phyloP scores from a whole-genome alignment of 1,284 basidiomycete species.

The Pseudozyma pruni region DNA sequence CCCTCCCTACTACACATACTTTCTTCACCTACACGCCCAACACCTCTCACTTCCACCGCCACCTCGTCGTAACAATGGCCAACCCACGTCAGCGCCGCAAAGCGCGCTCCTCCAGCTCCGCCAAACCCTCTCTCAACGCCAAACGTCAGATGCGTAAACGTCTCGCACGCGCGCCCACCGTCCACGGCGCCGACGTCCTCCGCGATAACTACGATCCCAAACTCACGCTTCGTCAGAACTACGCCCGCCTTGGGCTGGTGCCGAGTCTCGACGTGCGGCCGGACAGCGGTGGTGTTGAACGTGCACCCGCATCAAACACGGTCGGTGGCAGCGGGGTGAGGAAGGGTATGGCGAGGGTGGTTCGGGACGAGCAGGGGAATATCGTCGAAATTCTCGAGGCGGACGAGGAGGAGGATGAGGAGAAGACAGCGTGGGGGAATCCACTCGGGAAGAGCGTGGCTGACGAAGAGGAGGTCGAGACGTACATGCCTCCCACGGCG shows the following conservation, averaged over 20 bases:
- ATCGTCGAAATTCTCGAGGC: slow-evolving; percentile 80
- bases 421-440: slow-evolving; percentile 68
- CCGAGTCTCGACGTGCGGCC: slow-evolving; percentile 64
- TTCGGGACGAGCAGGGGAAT: slow-evolving; percentile 84
- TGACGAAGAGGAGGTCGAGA: slow-evolving; percentile 24
- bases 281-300: slow-evolving; percentile 48
- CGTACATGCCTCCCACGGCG: slow-evolving; percentile 13
- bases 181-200: slow-evolving; percentile 83
- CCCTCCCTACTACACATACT: not conserved
- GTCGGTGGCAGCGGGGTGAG: slow-evolving; percentile 37
- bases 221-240: slow-evolving; percentile 93
- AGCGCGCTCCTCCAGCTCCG: slow-evolving; percentile 73
- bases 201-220: slow-evolving; percentile 87
- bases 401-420: slow-evolving; percentile 72
- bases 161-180: slow-evolving; percentile 70
- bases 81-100: slow-evolving; percentile 91
- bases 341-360: slow-evolving; percentile 84
- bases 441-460: slow-evolving; percentile 34
- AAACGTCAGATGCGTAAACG: slow-evolving; percentile 80
- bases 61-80: slow-evolving; percentile 74
- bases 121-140: slow-evolving; percentile 74
- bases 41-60: no score
- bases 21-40: no score
- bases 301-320: not conserved
- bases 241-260: slow-evolving; percentile 79